Evolutionary conservation across 1,284 basidiomycete species (phyloP), one percentile per base, ranked within the genome.

Genomic region (Mycena sp.): DNA sequence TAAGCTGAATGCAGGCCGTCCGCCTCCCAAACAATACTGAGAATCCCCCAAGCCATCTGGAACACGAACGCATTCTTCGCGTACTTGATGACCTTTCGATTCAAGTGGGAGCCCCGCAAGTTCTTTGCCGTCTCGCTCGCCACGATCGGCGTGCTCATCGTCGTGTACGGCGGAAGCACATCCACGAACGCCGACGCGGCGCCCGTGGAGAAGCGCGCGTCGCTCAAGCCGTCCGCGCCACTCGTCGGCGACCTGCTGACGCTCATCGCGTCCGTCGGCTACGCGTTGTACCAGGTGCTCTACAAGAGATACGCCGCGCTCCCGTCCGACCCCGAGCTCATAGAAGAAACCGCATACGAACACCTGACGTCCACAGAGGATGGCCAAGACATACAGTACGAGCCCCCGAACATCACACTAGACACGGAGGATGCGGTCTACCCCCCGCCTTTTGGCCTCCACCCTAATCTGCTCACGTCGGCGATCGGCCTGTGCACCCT

Each of bases 1-100:
- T 82, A 63, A 73, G 77, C 11, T 52, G n/a, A 54, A 25, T 41
- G 25, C 61, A 38, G 16, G 7, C n/a, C 25, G n/a, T 16, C 29
- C 10, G 16, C 17, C 9, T 23, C 11, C 26, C 23, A 44, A 28
- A 67, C 44, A 35, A 56, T 32, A 35, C 58, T 62, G 49, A 50
- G 63, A 52, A 23, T 58, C 35, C 56, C 41, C 38, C 52, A 68
- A 71, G 92, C 92, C 14, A 86, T 94, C 19, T 94, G 91, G 90
- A 94, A 94, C 74, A 87, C 90, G 10, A 93, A 93, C 71, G 91
- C 92, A 4, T 92, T 94, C 77, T 94, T 93, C 73, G 89, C 89
- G 16, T 94, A 94, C 70, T 69, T 92, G 37, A 82, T 94, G 70
- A 84, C 87, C 9, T 86, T 92, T 56, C 84, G 84, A 71, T 69